Conservation (phyloP, 1,139 yeast genomes). For the Lodderomyces oxycetoniae region DNA sequence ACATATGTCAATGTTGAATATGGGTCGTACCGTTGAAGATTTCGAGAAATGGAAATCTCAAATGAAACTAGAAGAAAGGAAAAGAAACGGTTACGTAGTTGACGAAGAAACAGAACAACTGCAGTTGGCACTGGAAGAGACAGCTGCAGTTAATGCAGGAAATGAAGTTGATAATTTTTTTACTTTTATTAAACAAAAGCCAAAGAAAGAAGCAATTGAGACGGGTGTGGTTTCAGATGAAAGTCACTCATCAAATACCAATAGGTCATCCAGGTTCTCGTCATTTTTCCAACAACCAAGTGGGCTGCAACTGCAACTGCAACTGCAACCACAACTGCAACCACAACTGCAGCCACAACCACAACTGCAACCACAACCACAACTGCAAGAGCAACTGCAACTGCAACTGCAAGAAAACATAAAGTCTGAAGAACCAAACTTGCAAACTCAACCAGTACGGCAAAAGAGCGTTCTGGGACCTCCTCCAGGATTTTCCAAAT, state of each 20-base stretch:
- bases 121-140: slow-evolving; percentile 10
- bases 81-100: slow-evolving; percentile 43
- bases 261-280: slow-evolving; percentile 41
- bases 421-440: background rate
- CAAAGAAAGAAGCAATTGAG: slow-evolving; percentile 17
- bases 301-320: slow-evolving; percentile 1
- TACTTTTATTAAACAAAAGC: slow-evolving; percentile 35
- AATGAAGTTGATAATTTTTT: slow-evolving; percentile 53
- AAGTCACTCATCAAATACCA: too few species aligned
- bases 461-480: slow-evolving; percentile 11
- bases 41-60: slow-evolving; percentile 67
- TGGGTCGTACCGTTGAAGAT: slow-evolving; percentile 63
- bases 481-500: slow-evolving; percentile 17
- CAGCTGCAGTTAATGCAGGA: slow-evolving; percentile 23
- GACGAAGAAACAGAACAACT: slow-evolving; percentile 21
- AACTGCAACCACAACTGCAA: background rate
- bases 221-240: background rate
- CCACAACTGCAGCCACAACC: background rate
- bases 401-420: background rate
- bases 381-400: too few species aligned
- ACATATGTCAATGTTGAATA: slow-evolving; percentile 18
- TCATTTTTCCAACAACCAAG: slow-evolving; percentile 32
- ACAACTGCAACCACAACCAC: too few species aligned
- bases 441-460: too few species aligned
- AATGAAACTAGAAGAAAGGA: slow-evolving; percentile 54